These are phyloP conservation scores for Paecilomyces niveus DNA, from an alignment of 2,329 filamentous ascomycete genomes.

Conservation along the genomic window DNA sequence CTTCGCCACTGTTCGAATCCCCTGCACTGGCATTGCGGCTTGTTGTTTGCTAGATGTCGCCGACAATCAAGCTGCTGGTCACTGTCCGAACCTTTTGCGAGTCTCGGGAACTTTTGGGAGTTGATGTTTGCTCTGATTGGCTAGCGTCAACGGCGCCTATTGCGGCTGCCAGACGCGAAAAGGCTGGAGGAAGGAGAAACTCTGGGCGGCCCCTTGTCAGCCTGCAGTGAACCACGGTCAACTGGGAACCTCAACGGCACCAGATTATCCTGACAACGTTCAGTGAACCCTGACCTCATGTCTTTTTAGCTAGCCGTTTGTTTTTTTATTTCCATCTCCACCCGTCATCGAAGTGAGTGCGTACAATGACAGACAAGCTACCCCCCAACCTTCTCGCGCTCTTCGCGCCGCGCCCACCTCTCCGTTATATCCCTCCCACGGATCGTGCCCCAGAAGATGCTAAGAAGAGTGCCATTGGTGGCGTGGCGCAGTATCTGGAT, in stretches of 20 bases:
- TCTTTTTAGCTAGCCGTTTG: constrained; percentile 3
- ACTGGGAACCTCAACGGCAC: constrained; percentile 3
- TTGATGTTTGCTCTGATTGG: not conserved
- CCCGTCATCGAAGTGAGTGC: constrained; percentile 11
- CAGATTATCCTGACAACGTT: constrained; percentile 9
- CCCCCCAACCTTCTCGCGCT: constrained; percentile 87
- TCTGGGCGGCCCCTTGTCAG: not conserved
- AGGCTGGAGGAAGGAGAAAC: not conserved
- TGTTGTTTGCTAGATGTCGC: constrained; percentile 4
- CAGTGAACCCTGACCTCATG: constrained; percentile 10
- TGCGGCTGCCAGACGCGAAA: constrained; percentile 1
- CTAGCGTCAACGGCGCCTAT: not conserved
- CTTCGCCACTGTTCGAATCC: constrained; percentile 48
- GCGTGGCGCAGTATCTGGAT: constrained; percentile 67
- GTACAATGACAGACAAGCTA: constrained; percentile 87
- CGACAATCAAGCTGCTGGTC: constrained; percentile 1
- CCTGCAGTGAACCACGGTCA: constrained; percentile 6
- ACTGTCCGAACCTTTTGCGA: constrained; percentile 1
- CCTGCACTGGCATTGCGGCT: constrained; percentile 38
- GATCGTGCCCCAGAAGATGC: constrained; percentile 80
- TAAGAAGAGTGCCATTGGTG: constrained; percentile 64
- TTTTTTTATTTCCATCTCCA: constrained; percentile 13
- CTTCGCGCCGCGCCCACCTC: constrained; percentile 86
- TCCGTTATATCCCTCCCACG: constrained; percentile 78
- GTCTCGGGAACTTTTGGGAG: constrained; percentile 18